Percentiles rank a stretch among this genome's conserved stretches.
Evolutionary conservation across 768 basidiomycete species (phyloP).

Genomic region (Rhodotorula sphaerocarpa): DNA sequence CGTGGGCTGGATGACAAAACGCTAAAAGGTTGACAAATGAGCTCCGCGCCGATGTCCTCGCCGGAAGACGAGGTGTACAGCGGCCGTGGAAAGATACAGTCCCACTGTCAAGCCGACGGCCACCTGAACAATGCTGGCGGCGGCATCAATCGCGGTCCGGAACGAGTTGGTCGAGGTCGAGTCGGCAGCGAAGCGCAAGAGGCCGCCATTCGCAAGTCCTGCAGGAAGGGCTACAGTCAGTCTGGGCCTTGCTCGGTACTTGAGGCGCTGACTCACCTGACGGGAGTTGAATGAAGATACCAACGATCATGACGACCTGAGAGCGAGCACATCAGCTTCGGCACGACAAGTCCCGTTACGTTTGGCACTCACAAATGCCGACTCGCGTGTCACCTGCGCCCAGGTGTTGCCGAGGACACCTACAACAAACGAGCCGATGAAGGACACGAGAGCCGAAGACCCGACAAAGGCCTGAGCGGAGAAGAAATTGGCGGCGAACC

Average conservation of each 20-base stretch:
- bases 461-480: conserved; percentile 46
- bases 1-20: too few species aligned
- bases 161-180: conserved; percentile 49
- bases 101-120: conserved; percentile 69
- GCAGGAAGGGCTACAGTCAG: neutral
- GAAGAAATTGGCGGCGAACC: conserved; percentile 70
- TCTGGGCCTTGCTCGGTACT: too few species aligned
- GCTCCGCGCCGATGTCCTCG: conserved; percentile 42
- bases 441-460: conserved; percentile 58
- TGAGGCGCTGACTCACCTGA: too few species aligned
- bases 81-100: conserved; percentile 47
- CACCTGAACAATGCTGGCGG: conserved; percentile 65
- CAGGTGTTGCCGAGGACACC: conserved; percentile 69
- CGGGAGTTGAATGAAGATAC: conserved; percentile 71
- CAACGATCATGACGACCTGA: conserved; percentile 64
- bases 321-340: conserved; percentile 47
- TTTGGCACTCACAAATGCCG: conserved; percentile 58
- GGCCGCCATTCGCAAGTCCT: conserved; percentile 68
- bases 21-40: conserved; percentile 45
- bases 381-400: conserved; percentile 44
- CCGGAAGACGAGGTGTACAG: conserved; percentile 39
- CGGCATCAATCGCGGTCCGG: conserved; percentile 62
- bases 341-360: neutral
- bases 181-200: conserved; percentile 60
- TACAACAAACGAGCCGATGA: conserved; percentile 71